phyloP scores from a whole-genome alignment of 768 basidiomycete genomes.

The Trametes punicea region DNA sequence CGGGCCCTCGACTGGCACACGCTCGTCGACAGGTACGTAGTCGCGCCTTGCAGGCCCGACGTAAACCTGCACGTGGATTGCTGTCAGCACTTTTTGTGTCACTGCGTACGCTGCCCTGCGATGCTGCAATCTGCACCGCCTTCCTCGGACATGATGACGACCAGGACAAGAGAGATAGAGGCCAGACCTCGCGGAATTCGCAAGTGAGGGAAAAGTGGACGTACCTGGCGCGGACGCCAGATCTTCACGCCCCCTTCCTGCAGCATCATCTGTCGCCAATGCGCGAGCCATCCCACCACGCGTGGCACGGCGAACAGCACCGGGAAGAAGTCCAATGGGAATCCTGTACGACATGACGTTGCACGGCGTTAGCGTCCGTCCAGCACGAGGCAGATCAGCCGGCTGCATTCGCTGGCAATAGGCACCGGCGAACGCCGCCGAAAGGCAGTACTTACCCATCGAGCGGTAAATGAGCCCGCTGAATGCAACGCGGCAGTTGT shows the following conservation, averaged over 20 bases:
- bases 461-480: slow-evolving; percentile 89
- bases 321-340: slow-evolving; percentile 93
- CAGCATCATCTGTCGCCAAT: slow-evolving; percentile 96
- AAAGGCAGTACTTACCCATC: slow-evolving; percentile 61
- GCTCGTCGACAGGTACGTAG: slow-evolving; percentile 64
- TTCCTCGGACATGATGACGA: not conserved
- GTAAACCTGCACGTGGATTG: slow-evolving; percentile 54
- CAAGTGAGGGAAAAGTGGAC: slow-evolving; percentile 12
- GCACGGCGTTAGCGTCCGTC: not conserved
- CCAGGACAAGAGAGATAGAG: not conserved
- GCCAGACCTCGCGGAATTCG: not conserved
- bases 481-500: slow-evolving; percentile 12
- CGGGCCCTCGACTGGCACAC: slow-evolving; percentile 50
- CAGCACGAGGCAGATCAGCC: not conserved
- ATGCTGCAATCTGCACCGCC: not conserved
- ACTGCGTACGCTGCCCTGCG: too few species aligned
- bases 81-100: too few species aligned
- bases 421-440: not conserved
- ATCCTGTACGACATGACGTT: slow-evolving; percentile 45
- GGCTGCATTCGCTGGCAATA: not conserved
- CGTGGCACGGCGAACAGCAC: slow-evolving; percentile 90
- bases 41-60: slow-evolving; percentile 72
- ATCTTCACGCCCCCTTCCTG: slow-evolving; percentile 89
- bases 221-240: slow-evolving; percentile 83
- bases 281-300: slow-evolving; percentile 90